A percentile compares a stretch with the other conserved stretches of the same genome.
Evolutionary conservation across 2,329 filamentous ascomycete genomes (phyloP).

Genomic region (Penicillium vulpinum): DNA sequence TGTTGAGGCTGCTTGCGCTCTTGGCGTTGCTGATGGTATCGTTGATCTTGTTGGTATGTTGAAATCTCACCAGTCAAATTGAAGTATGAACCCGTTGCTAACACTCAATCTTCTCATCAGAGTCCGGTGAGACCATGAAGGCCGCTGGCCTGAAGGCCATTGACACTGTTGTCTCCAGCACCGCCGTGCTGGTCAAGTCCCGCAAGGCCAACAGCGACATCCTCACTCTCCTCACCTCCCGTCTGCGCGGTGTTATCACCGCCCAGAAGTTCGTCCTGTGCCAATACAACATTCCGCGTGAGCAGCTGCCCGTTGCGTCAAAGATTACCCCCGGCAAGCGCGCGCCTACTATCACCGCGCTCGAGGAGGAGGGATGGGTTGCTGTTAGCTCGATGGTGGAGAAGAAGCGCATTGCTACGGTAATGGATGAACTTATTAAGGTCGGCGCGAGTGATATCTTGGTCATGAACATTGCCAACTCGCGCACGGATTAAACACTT

Average conservation of each 20-base stretch:
- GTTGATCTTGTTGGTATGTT: conserved; percentile 90
- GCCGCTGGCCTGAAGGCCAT: conserved; percentile 92
- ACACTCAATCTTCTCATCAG: conserved; percentile 46
- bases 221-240: conserved; percentile 78
- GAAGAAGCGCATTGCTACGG: conserved; percentile 77
- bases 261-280: conserved; percentile 93
- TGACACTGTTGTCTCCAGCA: conserved; percentile 85
- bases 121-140: conserved; percentile 98
- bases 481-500: conserved; percentile 51
- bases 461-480: conserved; percentile 83
- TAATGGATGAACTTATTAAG: conserved; percentile 79
- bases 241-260: conserved; percentile 91
- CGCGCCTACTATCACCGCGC: conserved; percentile 83
- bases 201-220: conserved; percentile 77
- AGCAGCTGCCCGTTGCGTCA: conserved; percentile 64
- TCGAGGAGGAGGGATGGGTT: conserved; percentile 89
- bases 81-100: neutral
- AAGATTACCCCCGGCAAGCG: conserved; percentile 90
- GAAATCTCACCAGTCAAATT: neutral
- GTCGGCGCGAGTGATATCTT: conserved; percentile 82
- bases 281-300: conserved; percentile 87
- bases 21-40: conserved; percentile 95
- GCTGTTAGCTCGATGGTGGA: conserved; percentile 94
- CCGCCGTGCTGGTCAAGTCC: conserved; percentile 89
- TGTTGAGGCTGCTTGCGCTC: conserved; percentile 92